These are phyloP conservation scores for Tricholoma matsutake DNA, from an alignment of 768 basidiomycete genomes.

Conservation along the genomic window DNA sequence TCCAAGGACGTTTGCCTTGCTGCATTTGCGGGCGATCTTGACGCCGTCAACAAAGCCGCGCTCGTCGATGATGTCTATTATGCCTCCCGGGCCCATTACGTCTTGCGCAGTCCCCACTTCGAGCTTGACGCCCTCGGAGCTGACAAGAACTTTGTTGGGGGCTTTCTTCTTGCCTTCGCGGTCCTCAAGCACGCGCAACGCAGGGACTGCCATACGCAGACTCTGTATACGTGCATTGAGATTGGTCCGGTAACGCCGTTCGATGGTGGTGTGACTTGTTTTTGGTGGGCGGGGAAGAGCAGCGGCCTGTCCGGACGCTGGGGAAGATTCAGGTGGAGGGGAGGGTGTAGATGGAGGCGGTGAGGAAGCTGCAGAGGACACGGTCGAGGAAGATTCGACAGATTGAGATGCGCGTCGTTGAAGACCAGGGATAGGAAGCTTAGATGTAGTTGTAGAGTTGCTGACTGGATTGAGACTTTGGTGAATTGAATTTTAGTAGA, in stretches of 20 bases:
- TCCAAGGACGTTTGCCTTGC: constrained; percentile 86
- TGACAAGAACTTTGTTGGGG: constrained; percentile 36
- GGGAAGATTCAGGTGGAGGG: constrained; percentile 13
- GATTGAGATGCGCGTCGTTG: constrained; percentile 25
- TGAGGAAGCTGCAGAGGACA: constrained; percentile 39
- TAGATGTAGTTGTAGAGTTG: constrained; percentile 22
- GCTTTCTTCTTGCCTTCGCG: constrained; percentile 51
- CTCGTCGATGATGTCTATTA: constrained; percentile 66
- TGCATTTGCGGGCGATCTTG: constrained; percentile 85
- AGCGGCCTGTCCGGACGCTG: constrained; percentile 7
- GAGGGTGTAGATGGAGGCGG: constrained; percentile 40
- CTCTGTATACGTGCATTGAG: constrained; percentile 83
- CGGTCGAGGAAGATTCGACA: constrained; percentile 20
- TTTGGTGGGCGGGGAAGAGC: constrained; percentile 53
- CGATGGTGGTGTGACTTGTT: constrained; percentile 88
- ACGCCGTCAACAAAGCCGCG: constrained; percentile 91
- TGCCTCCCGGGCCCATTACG: constrained; percentile 11
- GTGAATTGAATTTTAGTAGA: not conserved
- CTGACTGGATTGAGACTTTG: not conserved
- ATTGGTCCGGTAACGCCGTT: constrained; percentile 85
- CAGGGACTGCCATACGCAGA: constrained; percentile 78
- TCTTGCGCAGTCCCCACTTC: constrained; percentile 22
- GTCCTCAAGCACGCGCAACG: constrained; percentile 73
- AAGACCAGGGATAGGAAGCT: constrained; percentile 39
- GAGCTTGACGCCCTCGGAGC: constrained; percentile 34